Evolutionary conservation across 2,329 filamentous ascomycete genomes (phyloP), one percentile per base, ranked within the genome.

Genomic region (Talaromyces sp.): DNA sequence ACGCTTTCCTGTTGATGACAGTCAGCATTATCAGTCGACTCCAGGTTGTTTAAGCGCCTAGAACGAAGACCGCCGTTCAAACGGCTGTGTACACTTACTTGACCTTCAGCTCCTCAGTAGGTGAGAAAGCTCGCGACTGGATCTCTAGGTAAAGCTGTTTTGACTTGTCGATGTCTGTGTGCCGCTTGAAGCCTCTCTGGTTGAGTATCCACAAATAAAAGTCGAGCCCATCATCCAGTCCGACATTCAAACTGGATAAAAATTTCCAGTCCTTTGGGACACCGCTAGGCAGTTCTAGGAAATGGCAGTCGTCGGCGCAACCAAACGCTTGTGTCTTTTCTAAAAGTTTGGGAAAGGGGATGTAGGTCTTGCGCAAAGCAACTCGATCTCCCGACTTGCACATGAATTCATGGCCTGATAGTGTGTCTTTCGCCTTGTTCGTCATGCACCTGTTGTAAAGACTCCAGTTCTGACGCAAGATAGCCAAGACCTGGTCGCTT

Each of bases 181-280:
- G 56, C 2, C 8, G 5, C 14, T 18, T 23, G 56, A 58, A 58
- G 56, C 56, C 56, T 1, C 30, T 33, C n/a, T 58, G 56, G 30
- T 50, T 33, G 40, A 58, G 56, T 51, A 58, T 58, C 56, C 56
- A 58, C 42, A 58, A 34, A 51, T 58, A 58, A 51, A 58, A 58
- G 40, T 51, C 56, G 56, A 58, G 56, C 50, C 42, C 56, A 14
- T 51, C 40, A 51, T 58, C 42, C n/a, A 50, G 28, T 58, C 42
- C 42, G 30, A 58, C 56, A 51, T 40, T 40, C 40, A 58, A 51
- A 30, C 18, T 50, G n/a, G 56, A 58, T 58, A 58, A 28, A 51
- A 58, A 58, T 51, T 36, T 34, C 56, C 56, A 58, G 56, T 58
- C 56, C 40, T 58, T 28, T 47, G 56, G 56, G 40, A 9, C 30